phyloP scores from a whole-genome alignment of 2,329 filamentous ascomycete species.

The Pseudogymnoascus sp. region DNA sequence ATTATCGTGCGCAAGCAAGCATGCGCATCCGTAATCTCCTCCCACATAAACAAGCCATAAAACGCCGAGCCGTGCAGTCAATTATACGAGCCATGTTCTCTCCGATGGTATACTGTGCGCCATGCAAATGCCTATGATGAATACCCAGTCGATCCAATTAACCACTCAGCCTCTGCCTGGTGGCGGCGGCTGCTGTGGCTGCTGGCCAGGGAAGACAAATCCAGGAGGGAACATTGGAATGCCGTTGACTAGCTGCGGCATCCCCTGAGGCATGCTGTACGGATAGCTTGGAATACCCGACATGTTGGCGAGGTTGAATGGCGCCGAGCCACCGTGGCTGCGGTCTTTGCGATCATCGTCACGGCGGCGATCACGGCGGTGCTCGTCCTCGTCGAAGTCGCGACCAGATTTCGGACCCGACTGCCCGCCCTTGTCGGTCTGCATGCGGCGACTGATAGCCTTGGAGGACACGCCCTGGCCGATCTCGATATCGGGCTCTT shows the following conservation, averaged over 20 bases:
- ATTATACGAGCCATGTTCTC: not conserved
- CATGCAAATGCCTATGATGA: conserved; percentile 5
- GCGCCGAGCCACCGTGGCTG: conserved; percentile 13
- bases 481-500: conserved; percentile 98
- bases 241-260: conserved; percentile 39
- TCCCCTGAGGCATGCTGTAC: conserved; percentile 14
- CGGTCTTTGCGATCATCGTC: conserved; percentile 16
- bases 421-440: conserved; percentile 58
- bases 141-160: not conserved
- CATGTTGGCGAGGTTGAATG: conserved; percentile 19
- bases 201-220: conserved; percentile 33
- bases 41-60: not conserved
- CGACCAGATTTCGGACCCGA: conserved; percentile 53
- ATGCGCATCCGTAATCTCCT: not conserved
- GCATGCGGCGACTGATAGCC: conserved; percentile 63
- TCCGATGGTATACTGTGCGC: conserved; percentile 4
- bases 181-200: conserved; percentile 22
- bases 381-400: conserved; percentile 27
- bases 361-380: conserved; percentile 18
- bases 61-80: conserved; percentile 1
- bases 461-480: conserved; percentile 96
- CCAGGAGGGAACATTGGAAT: conserved; percentile 44
- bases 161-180: conserved; percentile 21
- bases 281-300: conserved; percentile 18
- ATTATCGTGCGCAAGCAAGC: not conserved